Base-by-base conservation (phyloP, 164 flowering plant genomes). In the Piper betle region DNA sequence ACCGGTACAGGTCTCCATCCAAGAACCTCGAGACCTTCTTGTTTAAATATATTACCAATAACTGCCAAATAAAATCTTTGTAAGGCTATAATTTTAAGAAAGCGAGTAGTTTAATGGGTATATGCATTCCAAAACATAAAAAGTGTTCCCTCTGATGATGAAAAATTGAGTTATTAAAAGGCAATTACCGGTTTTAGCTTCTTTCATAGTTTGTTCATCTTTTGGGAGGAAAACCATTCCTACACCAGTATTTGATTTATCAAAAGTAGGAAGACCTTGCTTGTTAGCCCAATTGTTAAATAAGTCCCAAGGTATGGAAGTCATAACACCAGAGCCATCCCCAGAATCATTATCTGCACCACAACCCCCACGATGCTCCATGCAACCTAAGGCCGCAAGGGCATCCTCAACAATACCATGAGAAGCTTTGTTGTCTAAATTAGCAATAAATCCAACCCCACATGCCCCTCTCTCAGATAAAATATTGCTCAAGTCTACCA, bases 341-440 rank as follows among this genome's bases (percentile, higher is more conserved):
- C 99, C 99, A 57, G 99, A 94, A 69, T 94, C 99, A 77, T 94
- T 91, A 74, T 94, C 99, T 53, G 99, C 96, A 68, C 97, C 95
- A 79, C 99, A 91, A n/a, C 99, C 99, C n/a, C 97, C 99, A 63
- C 99, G 97, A 73, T 94, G 99, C 76, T 94, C 99, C 99, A 94
- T 94, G 77, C 99, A 94, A 53, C 97, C 85, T 71, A 94, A 90
- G 61, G 99, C 97, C 63, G 79, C 75, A 57, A 94, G 88, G 61
- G 99, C 97, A 79, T 91, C 96, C 68, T 78, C 77, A 53, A 94
- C 68, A 62, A 84, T 81, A 57, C 68, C 77, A 74, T 91, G 87
- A 41, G 96, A 84, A 57, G 84, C 81, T 64, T 81, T 82, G 63
- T 91, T 91, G 5, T 87, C 90, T 72, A 94, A 71, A 74, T 94